Evolutionary conservation across 1,284 basidiomycete genomes (phyloP).

Genomic region (Ganoderma lingzhi): DNA sequence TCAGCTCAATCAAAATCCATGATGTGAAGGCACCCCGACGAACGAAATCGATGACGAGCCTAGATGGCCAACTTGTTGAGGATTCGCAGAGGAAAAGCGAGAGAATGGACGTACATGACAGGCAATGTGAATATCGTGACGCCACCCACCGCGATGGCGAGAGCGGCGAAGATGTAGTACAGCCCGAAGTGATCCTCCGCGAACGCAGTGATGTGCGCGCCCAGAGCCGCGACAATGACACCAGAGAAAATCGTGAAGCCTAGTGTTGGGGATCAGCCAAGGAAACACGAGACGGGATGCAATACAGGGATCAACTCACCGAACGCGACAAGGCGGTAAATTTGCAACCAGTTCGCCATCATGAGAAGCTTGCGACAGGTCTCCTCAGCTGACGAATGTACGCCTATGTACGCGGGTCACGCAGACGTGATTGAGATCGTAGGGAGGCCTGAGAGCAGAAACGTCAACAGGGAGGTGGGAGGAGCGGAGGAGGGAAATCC

Average conservation of each 20-base stretch:
- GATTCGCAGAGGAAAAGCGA: too few species aligned
- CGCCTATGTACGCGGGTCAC: not conserved
- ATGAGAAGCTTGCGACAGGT: not conserved
- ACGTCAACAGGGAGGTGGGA: not conserved
- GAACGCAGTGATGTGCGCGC: slow-evolving; percentile 31
- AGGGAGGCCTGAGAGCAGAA: not conserved
- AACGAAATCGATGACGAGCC: slow-evolving; percentile 37
- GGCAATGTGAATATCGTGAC: slow-evolving; percentile 36
- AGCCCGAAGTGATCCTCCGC: slow-evolving; percentile 21
- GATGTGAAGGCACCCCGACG: slow-evolving; percentile 38
- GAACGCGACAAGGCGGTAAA: slow-evolving; percentile 21
- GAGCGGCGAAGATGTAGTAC: slow-evolving; percentile 31
- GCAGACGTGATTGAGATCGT: not conserved
- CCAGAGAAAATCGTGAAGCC: slow-evolving; percentile 25
- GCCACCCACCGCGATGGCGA: slow-evolving; percentile 34
- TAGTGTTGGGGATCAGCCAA: slow-evolving; percentile 1
- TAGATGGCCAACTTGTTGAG: slow-evolving; percentile 8
- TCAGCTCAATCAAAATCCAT: slow-evolving; percentile 39
- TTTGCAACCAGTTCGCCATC: slow-evolving; percentile 25
- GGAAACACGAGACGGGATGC: not conserved
- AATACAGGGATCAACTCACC: slow-evolving; percentile 13
- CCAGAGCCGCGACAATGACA: slow-evolving; percentile 33
- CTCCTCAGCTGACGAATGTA: not conserved
- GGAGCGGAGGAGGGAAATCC: not conserved
- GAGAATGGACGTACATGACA: slow-evolving; percentile 31